Base-by-base conservation (phyloP, 352 stramenopile genomes). In the Phytophthora macrochlamydospora region DNA sequence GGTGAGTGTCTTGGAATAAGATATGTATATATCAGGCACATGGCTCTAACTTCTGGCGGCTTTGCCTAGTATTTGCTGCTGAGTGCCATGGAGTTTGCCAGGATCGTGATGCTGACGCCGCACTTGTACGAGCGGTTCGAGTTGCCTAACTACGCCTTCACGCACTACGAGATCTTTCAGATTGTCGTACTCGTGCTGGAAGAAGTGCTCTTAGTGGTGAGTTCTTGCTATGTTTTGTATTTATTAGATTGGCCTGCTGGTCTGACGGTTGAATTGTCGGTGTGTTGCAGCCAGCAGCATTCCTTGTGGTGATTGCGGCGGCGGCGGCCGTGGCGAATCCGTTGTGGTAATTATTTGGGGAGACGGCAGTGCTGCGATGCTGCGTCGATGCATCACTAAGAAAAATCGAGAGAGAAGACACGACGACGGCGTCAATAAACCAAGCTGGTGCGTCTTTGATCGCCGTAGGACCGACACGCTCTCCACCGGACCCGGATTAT, bases 151-250 rank as follows among this genome's bases (percentile, higher is more conserved):
- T 79, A 89, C 56, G 62, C 76, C 13, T 90, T 93, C 53, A 79
- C 79, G 2, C 62, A 63, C 62, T 95, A 95, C 54, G 80, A 93
- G 51, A 79, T 82, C 60, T 89, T 93, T 56, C 87, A 95, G 71
- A 69, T 93, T n/a, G 60, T 38, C 1, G 73, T 87, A 35, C 67
- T 95, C 46, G 56, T 80, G n/a, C 46, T 88, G 29, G 75, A 95
- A 73, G 74, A 91, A 64, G 67, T 75, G 35, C 31, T 88, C 6
- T 68, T 95, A 46, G 88, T 95, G 61, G 87, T 95, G 79, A 56
- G 84, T 81, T 4, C 4, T 37, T 14, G 14, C 14, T 56, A 18
- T 50, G 30, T 31, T 7, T 29, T 12, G 14, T 49, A 24, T 24
- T 49, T 28, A 24, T 24, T 24, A 0, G 18, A 24, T 24, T 31